Percentiles rank a stretch among this genome's conserved stretches.
Evolutionary conservation across 78 protist species (phyloP).

Genomic region (Bigelowiella natans): DNA sequence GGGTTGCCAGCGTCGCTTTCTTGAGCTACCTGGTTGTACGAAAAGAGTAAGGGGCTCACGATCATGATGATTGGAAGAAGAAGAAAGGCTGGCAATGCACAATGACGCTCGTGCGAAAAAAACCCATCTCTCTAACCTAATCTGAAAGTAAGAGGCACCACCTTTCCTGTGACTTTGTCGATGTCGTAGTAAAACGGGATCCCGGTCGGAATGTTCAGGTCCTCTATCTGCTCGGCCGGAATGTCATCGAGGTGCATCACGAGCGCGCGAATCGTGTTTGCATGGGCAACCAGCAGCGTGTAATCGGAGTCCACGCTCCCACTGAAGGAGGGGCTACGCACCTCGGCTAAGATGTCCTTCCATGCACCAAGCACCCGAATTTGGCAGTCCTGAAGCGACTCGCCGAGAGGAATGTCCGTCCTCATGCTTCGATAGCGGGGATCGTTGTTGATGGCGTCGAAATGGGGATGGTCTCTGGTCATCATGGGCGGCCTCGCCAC

Average conservation of each 20-base stretch:
- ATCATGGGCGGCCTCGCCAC: not conserved
- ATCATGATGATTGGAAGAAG: no score
- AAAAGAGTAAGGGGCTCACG: no score
- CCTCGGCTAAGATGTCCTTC: constrained; percentile 15
- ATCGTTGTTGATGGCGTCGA: not conserved
- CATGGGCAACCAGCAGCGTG: constrained; percentile 80
- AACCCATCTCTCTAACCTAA: no score
- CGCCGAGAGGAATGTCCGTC: not conserved
- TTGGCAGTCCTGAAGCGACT: not conserved
- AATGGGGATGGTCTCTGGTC: not conserved
- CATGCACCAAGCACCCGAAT: constrained; percentile 19
- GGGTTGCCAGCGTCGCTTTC: no score
- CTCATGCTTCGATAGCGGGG: not conserved
- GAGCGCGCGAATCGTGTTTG: constrained; percentile 78
- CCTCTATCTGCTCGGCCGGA: constrained; percentile 52
- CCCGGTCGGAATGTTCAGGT: no score
- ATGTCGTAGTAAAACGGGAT: no score
- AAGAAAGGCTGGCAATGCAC: no score
- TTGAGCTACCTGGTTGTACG: no score
- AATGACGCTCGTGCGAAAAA: no score
- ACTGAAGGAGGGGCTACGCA: no score
- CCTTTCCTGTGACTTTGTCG: no score
- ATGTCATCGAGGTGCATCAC: constrained; percentile 68
- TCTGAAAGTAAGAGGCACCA: no score
- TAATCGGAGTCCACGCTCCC: constrained; percentile 62